Percentiles rank a stretch among this genome's conserved stretches.
phyloP scores from a whole-genome alignment of 1,284 basidiomycete genomes.

The Leccinum huronense region DNA sequence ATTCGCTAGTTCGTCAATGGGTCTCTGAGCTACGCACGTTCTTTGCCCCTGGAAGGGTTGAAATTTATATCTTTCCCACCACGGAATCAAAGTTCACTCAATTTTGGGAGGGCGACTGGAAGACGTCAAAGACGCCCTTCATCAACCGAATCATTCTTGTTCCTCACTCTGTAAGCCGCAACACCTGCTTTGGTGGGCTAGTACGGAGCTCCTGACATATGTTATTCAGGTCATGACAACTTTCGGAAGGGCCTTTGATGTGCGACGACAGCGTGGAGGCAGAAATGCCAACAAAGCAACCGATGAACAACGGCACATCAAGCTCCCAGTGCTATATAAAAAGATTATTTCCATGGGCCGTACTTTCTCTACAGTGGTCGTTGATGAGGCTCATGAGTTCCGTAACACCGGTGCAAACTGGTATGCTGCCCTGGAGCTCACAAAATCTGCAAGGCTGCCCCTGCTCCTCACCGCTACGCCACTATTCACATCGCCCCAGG shows the following conservation, averaged over 20 bases:
- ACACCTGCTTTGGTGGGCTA: background rate
- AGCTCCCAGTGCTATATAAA: slow-evolving; percentile 9
- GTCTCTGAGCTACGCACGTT: slow-evolving; percentile 5
- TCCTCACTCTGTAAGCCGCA: slow-evolving; percentile 13
- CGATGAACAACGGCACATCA: slow-evolving; percentile 12
- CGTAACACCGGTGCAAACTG: slow-evolving; percentile 8
- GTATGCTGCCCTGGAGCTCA: slow-evolving; percentile 5
- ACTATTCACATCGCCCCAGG: slow-evolving; percentile 8
- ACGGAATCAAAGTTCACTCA: slow-evolving; percentile 8
- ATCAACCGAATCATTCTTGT: slow-evolving; percentile 14
- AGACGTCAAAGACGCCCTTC: slow-evolving; percentile 8
- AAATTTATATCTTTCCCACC: slow-evolving; percentile 13
- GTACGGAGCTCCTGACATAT: background rate
- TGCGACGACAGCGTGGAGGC: slow-evolving; percentile 1
- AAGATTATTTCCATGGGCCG: slow-evolving; percentile 7
- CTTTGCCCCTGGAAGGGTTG: slow-evolving; percentile 10
- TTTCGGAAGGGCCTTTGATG: slow-evolving; percentile 12
- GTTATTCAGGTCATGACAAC: slow-evolving; percentile 13
- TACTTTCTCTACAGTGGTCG: slow-evolving; percentile 4
- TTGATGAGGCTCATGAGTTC: slow-evolving; percentile 14
- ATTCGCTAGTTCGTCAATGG: slow-evolving; percentile 13
- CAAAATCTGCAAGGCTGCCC: slow-evolving; percentile 1
- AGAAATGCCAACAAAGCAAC: slow-evolving; percentile 13
- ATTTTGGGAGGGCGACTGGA: slow-evolving; percentile 12
- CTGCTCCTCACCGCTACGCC: slow-evolving; percentile 7